Conservation (phyloP, 345 rosid species). For the Erodium maritimum region DNA sequence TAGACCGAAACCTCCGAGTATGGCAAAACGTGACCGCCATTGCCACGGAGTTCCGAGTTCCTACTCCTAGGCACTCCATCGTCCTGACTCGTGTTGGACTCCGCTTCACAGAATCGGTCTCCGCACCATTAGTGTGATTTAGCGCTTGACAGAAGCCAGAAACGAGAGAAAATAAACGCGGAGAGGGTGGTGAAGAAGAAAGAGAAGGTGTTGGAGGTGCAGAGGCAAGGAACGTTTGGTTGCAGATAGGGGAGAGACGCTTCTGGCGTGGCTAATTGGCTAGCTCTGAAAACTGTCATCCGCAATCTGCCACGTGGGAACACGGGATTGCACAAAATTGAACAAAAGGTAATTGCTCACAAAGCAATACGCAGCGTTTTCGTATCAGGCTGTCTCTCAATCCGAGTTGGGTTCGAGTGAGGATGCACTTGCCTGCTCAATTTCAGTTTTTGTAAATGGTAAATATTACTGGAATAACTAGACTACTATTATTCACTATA, state of each 20-base stretch:
- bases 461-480: too few species aligned
- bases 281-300: neutral
- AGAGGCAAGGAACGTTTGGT: neutral
- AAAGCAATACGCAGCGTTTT: too few species aligned
- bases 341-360: neutral
- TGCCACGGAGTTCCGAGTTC: constrained; percentile 51
- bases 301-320: neutral
- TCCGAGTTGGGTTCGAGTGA: too few species aligned
- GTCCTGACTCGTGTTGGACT: neutral
- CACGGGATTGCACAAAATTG: neutral
- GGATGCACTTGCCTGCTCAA: too few species aligned
- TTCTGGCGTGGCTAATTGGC: neutral
- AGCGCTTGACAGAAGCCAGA: neutral
- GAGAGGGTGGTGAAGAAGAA: neutral
- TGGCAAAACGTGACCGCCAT: constrained; percentile 39
- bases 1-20: constrained; percentile 17
- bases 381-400: too few species aligned
- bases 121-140: neutral
- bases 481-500: too few species aligned
- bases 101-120: neutral
- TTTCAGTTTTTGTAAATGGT: too few species aligned
- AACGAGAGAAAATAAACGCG: neutral
- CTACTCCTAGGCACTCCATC: constrained; percentile 64
- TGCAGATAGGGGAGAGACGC: neutral
- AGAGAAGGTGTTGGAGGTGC: neutral